phyloP scores from a whole-genome alignment of 1,284 basidiomycete genomes.

The Xerocomus amazonicus region DNA sequence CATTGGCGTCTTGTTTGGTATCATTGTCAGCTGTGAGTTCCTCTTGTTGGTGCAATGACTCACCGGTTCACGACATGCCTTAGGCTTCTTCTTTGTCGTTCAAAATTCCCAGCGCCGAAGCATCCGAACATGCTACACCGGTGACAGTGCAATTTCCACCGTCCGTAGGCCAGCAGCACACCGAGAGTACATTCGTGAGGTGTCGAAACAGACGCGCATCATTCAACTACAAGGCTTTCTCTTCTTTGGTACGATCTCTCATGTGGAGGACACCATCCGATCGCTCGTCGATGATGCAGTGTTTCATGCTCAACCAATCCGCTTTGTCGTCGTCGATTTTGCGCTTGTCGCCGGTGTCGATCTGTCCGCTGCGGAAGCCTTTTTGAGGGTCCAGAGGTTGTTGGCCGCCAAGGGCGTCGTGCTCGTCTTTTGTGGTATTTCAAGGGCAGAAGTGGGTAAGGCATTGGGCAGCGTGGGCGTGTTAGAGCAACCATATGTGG shows the following conservation, averaged over 20 bases:
- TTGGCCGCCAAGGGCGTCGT: slow-evolving; percentile 75
- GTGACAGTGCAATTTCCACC: slow-evolving; percentile 82
- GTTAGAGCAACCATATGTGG: slow-evolving; percentile 73
- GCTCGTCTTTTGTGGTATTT: slow-evolving; percentile 87
- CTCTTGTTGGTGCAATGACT: background rate
- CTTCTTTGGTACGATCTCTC: slow-evolving; percentile 94
- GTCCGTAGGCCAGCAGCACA: slow-evolving; percentile 89
- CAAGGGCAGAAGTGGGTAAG: slow-evolving; percentile 58
- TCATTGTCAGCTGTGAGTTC: slow-evolving; percentile 80
- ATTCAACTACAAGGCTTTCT: slow-evolving; percentile 90
- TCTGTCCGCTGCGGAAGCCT: slow-evolving; percentile 93
- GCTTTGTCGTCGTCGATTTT: slow-evolving; percentile 88
- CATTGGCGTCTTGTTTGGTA: slow-evolving; percentile 89
- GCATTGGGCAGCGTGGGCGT: slow-evolving; percentile 75
- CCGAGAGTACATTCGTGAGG: slow-evolving; percentile 84
- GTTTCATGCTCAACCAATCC: slow-evolving; percentile 80
- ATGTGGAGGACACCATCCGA: slow-evolving; percentile 81
- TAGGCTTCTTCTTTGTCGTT: slow-evolving; percentile 93
- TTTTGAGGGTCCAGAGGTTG: slow-evolving; percentile 86
- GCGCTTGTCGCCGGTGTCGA: slow-evolving; percentile 87
- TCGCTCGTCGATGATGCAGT: slow-evolving; percentile 68
- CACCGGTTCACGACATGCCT: slow-evolving; percentile 5
- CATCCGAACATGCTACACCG: slow-evolving; percentile 78
- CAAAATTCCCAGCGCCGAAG: slow-evolving; percentile 84
- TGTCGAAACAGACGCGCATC: slow-evolving; percentile 89